A percentile compares a stretch with the other conserved stretches of the same genome.
Evolutionary conservation across 2,329 filamentous ascomycete species (phyloP).

Genomic region (Colletotrichum gloeosporioides): DNA sequence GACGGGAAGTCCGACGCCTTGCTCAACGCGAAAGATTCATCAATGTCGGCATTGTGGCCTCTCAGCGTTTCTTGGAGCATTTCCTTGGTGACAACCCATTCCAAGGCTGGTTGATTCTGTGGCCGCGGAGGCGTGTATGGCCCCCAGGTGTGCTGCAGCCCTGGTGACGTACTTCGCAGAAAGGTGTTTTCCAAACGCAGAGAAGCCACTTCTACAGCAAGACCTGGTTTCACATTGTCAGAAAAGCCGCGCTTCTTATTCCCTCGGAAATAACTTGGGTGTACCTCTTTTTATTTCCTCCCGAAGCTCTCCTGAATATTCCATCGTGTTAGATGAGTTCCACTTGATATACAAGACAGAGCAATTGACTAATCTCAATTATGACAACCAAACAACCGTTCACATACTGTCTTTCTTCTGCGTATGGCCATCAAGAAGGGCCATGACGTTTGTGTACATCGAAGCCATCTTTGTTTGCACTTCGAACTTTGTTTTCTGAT

Average conservation of each 20-base stretch:
- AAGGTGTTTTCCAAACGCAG: not conserved
- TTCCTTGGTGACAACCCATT: not conserved
- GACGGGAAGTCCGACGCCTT: not conserved
- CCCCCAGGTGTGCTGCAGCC: not conserved
- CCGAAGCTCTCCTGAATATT: not conserved
- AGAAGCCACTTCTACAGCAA: not conserved
- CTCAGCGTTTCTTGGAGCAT: not conserved
- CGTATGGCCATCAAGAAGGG: not conserved
- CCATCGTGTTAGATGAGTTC: not conserved
- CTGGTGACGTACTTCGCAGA: not conserved
- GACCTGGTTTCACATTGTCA: not conserved
- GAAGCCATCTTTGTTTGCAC: not conserved
- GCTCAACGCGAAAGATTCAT: not conserved
- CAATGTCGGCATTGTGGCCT: not conserved
- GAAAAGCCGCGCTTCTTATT: not conserved
- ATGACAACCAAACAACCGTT: not conserved
- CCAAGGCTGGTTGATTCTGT: not conserved
- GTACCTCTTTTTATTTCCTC: not conserved
- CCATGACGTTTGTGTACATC: not conserved
- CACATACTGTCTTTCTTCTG: not conserved
- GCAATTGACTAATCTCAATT: not conserved
- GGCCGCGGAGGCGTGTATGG: not conserved
- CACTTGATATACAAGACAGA: not conserved
- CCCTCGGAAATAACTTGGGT: not conserved
- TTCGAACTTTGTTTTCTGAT: not conserved